Conservation (phyloP, 345 rosid species). For the Populus davidiana region DNA sequence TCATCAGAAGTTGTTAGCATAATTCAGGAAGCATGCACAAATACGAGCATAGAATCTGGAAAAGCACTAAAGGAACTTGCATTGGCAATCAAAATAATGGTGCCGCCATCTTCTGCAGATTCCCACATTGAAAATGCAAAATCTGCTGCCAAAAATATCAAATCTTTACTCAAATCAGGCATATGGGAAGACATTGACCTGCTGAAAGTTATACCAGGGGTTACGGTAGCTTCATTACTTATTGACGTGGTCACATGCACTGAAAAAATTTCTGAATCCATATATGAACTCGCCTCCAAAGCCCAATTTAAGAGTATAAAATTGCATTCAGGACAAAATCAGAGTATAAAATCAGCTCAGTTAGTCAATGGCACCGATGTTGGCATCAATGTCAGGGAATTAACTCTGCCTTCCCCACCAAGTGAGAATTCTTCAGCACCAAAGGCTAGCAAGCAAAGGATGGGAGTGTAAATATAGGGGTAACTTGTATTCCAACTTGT, state of each 20-base stretch:
- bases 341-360: background rate
- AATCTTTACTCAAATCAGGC: constrained; percentile 42
- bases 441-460: background rate
- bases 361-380: constrained; percentile 1
- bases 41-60: constrained; percentile 50
- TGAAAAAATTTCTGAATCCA: constrained; percentile 50
- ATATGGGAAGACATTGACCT: constrained; percentile 43
- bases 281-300: constrained; percentile 47
- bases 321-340: background rate
- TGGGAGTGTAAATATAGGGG: background rate
- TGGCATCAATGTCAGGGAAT: constrained; percentile 10
- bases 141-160: constrained; percentile 36
- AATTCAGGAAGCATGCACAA: constrained; percentile 42
- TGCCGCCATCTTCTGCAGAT: constrained; percentile 31
- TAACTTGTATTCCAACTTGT: background rate
- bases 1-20: constrained; percentile 33
- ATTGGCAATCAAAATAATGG: constrained; percentile 44
- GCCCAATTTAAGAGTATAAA: constrained; percentile 43
- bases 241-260: constrained; percentile 47
- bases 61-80: constrained; percentile 57
- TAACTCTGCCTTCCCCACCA: background rate
- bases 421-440: constrained; percentile 5
- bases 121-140: constrained; percentile 42
- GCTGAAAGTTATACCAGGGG: constrained; percentile 35
- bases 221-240: constrained; percentile 52